Evolutionary conservation across 805 yeast genomes (phyloP).

Genomic region (Saccharomycopsis babjevae): DNA sequence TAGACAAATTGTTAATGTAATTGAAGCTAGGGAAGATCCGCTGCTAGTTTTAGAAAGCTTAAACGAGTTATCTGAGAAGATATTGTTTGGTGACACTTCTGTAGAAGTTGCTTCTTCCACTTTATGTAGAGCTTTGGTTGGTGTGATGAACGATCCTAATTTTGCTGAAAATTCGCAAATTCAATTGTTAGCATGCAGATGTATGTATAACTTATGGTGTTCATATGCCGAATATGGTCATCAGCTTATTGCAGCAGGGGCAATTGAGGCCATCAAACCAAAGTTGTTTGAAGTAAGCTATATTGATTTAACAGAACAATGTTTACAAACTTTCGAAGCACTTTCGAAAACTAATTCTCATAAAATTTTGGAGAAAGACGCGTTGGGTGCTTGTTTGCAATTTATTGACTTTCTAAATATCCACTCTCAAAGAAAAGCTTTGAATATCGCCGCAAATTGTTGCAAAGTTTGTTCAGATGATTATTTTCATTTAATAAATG

Average conservation of each 20-base stretch:
- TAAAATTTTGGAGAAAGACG: constrained; percentile 46
- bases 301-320: constrained; percentile 90
- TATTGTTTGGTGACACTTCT: constrained; percentile 32
- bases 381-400: constrained; percentile 54
- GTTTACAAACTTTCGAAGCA: constrained; percentile 62
- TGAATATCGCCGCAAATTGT: constrained; percentile 62
- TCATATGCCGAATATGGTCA: constrained; percentile 55
- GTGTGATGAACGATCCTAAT: constrained; percentile 45
- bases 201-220: constrained; percentile 72
- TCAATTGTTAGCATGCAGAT: constrained; percentile 76
- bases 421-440: constrained; percentile 79
- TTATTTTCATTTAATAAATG: constrained; percentile 40
- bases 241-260: constrained; percentile 53
- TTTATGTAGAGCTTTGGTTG: constrained; percentile 44
- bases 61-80: constrained; percentile 51
- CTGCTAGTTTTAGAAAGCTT: constrained; percentile 53
- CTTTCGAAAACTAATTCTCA: constrained; percentile 47
- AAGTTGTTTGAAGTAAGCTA: constrained; percentile 66
- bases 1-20: constrained; percentile 8
- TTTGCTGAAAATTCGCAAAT: constrained; percentile 62
- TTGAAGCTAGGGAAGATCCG: constrained; percentile 38
- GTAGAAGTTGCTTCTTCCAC: constrained; percentile 37
- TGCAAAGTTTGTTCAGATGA: constrained; percentile 37
- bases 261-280: constrained; percentile 52
- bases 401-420: constrained; percentile 81